These are phyloP conservation scores for Neurospora sp. DNA, from an alignment of 495 filamentous ascomycete species.

Conservation along the genomic window DNA sequence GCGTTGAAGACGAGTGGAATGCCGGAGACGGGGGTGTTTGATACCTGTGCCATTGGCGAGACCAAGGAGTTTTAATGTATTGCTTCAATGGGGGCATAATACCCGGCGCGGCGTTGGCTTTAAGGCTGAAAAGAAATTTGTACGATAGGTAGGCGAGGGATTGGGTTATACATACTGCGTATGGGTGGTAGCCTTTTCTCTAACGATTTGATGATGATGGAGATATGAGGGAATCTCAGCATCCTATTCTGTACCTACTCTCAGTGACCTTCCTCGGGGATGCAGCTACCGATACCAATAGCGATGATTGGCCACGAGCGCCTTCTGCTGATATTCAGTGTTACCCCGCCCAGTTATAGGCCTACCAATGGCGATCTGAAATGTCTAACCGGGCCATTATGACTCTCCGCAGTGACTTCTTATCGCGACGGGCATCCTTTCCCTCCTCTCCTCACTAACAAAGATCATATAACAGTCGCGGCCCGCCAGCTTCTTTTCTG, in stretches of 20 bases:
- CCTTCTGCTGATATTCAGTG: neutral
- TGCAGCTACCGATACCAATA: neutral
- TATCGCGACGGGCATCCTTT: neutral
- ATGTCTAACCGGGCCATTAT: neutral
- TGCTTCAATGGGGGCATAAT: no score
- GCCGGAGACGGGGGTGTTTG: slow-evolving; percentile 72
- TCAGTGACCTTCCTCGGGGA: neutral
- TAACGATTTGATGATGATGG: no score
- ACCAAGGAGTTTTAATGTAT: slow-evolving; percentile 56
- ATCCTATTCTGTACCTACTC: neutral
- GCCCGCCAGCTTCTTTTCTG: neutral
- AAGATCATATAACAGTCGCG: neutral
- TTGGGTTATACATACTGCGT: neutral
- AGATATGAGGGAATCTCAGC: neutral
- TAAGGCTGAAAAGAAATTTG: neutral
- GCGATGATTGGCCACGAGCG: neutral
- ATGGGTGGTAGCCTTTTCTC: neutral
- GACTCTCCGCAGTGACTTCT: neutral
- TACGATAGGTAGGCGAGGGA: neutral
- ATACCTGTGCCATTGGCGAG: slow-evolving; percentile 80
- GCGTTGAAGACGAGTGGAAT: slow-evolving; percentile 64
- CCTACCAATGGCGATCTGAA: neutral
- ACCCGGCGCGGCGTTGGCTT: neutral
- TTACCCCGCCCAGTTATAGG: neutral
- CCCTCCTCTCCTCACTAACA: neutral